A percentile compares a stretch with the other conserved stretches of the same genome.
Conservation (phyloP, 352 stramenopile genomes). For the Blastocystis sp. region DNA sequence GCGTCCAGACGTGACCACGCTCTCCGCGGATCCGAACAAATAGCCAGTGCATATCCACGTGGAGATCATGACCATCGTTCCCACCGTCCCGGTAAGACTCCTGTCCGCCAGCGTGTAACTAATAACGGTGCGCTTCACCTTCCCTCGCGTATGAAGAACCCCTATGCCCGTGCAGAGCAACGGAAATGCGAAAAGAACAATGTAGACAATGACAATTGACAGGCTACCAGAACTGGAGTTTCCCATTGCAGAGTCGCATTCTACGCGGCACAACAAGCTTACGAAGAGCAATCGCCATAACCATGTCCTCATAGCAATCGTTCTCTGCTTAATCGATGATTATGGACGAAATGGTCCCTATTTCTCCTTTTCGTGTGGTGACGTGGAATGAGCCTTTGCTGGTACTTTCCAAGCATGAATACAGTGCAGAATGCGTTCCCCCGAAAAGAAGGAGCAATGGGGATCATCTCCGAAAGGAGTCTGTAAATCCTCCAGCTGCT, state of each 20-base stretch:
- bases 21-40: conserved; percentile 28
- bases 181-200: not conserved
- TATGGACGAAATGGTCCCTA: too few relatives aligned
- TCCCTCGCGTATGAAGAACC: not conserved
- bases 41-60: conserved; percentile 52
- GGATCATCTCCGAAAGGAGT: too few relatives aligned
- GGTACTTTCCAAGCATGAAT: too few relatives aligned
- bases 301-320: too few relatives aligned
- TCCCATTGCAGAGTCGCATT: not conserved
- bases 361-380: too few relatives aligned
- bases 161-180: not conserved
- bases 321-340: too few relatives aligned
- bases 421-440: too few relatives aligned
- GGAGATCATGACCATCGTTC: conserved; percentile 18
- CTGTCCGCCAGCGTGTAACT: not conserved
- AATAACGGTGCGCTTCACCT: not conserved
- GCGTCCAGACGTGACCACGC: conserved; percentile 7
- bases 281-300: not conserved
- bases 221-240: not conserved
- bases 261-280: not conserved
- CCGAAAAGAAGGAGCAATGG: too few relatives aligned
- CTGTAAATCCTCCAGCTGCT: too few relatives aligned
- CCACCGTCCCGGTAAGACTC: not conserved
- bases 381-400: too few relatives aligned
- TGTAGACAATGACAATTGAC: not conserved